Evolutionary conservation across 2,329 filamentous ascomycete genomes (phyloP), one percentile per base, ranked within the genome.

Genomic region (Xylaria sp.): DNA sequence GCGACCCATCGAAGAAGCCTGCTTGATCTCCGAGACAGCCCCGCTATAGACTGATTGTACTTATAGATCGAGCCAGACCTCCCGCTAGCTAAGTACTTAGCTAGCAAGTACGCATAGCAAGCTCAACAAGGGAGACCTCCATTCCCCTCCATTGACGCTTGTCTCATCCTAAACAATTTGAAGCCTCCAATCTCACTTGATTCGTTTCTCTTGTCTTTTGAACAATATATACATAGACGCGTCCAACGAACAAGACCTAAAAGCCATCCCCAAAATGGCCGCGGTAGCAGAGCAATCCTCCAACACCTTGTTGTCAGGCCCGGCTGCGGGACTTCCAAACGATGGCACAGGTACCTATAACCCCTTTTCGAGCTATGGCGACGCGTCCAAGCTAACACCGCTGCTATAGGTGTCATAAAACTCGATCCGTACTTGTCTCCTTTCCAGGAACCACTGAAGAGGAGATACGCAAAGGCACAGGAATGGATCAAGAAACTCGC

Each of bases 351-450:
- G 92, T 93, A 80, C 27, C 34, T 34, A 34, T 56, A 45, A 21
- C 30, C 36, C 42, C 42, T 19, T 24, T 30, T 47, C 17, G 27
- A 61, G 56, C 19, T 30, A 48, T 53, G 48, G 58, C 60, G 45
- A 61, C 17, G 14, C 50, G 27, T 53, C n/a, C 48, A 45, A 69
- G 61, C 71, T 71, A 73, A 72, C 64, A 34, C 51, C 60, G 67
- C 64, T 21, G 19, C 24, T 21, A 27, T 48, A 97, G 96, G 95
- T 74, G 94, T 98, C 61, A 82, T 97, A 72, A 84, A 92, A 79
- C 86, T 98, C 67, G 96, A 99, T 78, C 93, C 94, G 54, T 98
- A 91, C 88, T 89, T 99, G 62, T 88, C 89, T 61, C 95, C 96
- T 4, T 98, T 97, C 85, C 88, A 89, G 75, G 93, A 91, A 64